phyloP scores from a whole-genome alignment of 1,139 yeast genomes.

The Schwanniomyces etchellsii region DNA sequence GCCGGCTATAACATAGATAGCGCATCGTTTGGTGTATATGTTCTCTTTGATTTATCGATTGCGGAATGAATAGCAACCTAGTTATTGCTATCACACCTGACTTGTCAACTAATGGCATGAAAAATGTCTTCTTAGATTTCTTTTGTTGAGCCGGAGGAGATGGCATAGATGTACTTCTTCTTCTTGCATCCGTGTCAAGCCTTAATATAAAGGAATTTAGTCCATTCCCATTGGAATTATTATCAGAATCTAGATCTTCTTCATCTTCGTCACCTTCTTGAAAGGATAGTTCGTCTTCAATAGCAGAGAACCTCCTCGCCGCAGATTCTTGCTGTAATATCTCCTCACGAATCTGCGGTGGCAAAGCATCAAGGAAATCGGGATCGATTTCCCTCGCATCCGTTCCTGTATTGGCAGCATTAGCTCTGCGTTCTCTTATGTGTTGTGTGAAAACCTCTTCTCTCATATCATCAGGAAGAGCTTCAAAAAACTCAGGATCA shows the following conservation, averaged over 20 bases:
- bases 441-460: slow-evolving; percentile 91
- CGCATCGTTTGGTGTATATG: slow-evolving; percentile 61
- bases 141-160: slow-evolving; percentile 1
- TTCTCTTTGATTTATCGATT: slow-evolving; percentile 60
- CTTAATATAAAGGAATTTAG: background rate
- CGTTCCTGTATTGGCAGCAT: slow-evolving; percentile 39
- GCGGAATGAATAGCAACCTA: slow-evolving; percentile 70
- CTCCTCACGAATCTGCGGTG: slow-evolving; percentile 68
- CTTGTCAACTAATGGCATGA: slow-evolving; percentile 68
- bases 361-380: slow-evolving; percentile 77
- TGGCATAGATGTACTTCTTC: slow-evolving; percentile 4
- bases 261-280: slow-evolving; percentile 18
- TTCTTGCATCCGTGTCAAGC: slow-evolving; percentile 2
- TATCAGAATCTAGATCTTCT: slow-evolving; percentile 16
- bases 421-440: slow-evolving; percentile 60
- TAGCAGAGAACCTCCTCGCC: slow-evolving; percentile 33
- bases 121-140: slow-evolving; percentile 32
- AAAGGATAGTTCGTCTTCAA: slow-evolving; percentile 16
- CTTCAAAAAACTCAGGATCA: slow-evolving; percentile 86
- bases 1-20: slow-evolving; percentile 69
- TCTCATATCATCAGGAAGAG: slow-evolving; percentile 88
- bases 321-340: slow-evolving; percentile 64
- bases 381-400: slow-evolving; percentile 68
- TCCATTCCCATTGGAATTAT: slow-evolving; percentile 3
- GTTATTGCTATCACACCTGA: slow-evolving; percentile 72